phyloP scores from a whole-genome alignment of 2,329 filamentous ascomycete species.

The Cercospora zeae-maydis region DNA sequence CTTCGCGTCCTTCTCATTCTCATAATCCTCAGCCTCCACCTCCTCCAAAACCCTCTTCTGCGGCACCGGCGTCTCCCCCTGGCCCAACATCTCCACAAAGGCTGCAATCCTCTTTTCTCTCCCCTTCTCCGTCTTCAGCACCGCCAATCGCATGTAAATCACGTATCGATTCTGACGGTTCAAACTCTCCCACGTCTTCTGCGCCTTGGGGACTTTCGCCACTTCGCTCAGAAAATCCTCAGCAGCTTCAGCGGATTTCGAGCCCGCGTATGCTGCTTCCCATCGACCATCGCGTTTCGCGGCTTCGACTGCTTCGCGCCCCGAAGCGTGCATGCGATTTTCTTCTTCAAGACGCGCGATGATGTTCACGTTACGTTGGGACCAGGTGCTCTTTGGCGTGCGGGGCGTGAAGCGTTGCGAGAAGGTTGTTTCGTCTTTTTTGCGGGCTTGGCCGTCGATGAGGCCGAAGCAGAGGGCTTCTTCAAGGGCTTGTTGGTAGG shows the following conservation, averaged over 20 bases:
- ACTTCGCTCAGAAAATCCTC: conserved; percentile 50
- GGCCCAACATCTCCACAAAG: conserved; percentile 23
- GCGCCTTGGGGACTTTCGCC: conserved; percentile 36
- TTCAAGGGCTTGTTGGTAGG: conserved; percentile 52
- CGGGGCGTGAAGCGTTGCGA: conserved; percentile 59
- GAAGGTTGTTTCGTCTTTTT: conserved; percentile 48
- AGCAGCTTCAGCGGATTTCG: conserved; percentile 48
- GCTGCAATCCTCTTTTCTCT: conserved; percentile 42
- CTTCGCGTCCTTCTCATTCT: background rate
- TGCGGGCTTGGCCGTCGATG: conserved; percentile 57
- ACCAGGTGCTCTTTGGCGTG: conserved; percentile 55
- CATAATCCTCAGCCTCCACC: background rate
- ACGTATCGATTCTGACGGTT: conserved; percentile 47
- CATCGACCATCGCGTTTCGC: conserved; percentile 58
- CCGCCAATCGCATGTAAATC: conserved; percentile 48
- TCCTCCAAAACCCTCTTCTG: conserved; percentile 11
- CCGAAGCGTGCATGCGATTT: conserved; percentile 50
- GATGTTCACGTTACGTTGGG: conserved; percentile 56
- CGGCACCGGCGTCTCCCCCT: conserved; percentile 17
- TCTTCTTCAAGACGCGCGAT: conserved; percentile 45
- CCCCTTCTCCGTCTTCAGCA: conserved; percentile 34
- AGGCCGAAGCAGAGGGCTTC: conserved; percentile 59
- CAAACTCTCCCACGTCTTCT: conserved; percentile 44
- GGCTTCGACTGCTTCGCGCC: conserved; percentile 51
- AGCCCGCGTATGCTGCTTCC: conserved; percentile 55